Percentiles rank a stretch among this genome's conserved stretches.
These are phyloP conservation scores for Xerocomus minutiporus DNA, from an alignment of 1,284 basidiomycete genomes.

Conservation along the genomic window DNA sequence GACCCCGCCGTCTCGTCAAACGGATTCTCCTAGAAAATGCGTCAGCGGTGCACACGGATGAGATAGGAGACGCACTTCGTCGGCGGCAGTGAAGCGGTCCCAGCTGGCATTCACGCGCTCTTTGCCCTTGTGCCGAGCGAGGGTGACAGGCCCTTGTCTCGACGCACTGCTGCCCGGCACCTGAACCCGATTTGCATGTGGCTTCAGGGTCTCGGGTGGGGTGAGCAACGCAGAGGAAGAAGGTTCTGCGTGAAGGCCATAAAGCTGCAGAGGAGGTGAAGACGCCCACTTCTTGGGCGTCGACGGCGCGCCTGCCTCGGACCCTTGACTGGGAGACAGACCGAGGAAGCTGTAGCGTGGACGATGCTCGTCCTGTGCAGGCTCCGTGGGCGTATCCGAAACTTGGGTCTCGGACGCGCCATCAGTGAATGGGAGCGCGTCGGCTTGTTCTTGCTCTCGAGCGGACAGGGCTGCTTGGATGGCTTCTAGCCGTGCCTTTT, in stretches of 20 bases:
- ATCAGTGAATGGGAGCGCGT: slow-evolving; percentile 18
- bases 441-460: not conserved
- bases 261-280: not conserved
- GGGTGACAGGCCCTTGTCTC: slow-evolving; percentile 14
- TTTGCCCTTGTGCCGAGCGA: slow-evolving; percentile 26
- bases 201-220: slow-evolving; percentile 18
- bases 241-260: not conserved
- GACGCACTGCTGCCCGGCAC: not conserved
- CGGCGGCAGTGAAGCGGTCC: not conserved
- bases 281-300: slow-evolving; percentile 9
- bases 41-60: not conserved
- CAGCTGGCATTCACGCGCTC: slow-evolving; percentile 5
- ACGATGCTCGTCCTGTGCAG: not conserved
- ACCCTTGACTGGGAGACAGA: slow-evolving; percentile 14
- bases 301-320: slow-evolving; percentile 1
- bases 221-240: slow-evolving; percentile 14
- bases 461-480: slow-evolving; percentile 18
- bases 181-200: not conserved
- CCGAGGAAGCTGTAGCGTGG: slow-evolving; percentile 21
- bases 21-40: slow-evolving; percentile 13
- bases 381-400: slow-evolving; percentile 1
- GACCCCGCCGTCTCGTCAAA: slow-evolving; percentile 6
- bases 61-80: slow-evolving; percentile 5
- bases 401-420: not conserved
- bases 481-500: slow-evolving; percentile 9